Evolutionary conservation across 139 green algal species (phyloP), one percentile per base, ranked within the genome.

Genomic region (Picochlorum sp.): DNA sequence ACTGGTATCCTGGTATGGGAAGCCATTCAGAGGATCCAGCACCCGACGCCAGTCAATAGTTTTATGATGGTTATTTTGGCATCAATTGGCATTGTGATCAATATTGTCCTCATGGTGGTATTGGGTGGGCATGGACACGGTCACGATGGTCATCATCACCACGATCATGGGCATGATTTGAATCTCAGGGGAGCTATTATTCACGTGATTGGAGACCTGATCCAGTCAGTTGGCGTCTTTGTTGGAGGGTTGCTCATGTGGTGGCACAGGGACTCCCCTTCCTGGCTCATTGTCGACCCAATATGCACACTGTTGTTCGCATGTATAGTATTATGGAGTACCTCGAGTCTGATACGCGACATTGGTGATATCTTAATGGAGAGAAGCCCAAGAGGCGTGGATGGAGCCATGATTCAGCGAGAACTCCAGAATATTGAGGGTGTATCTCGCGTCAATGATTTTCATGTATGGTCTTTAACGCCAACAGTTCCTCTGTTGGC

Each of bases 301-400:
- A 84, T 97, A 49, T 97, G 91, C 80, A 97, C 91, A 14, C 94
- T 97, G 52, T 2, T 95, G 2, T 97, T 97, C 71, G 89, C 86
- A 4, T 15, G 84, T 5, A 68, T 97, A 52, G 91, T 97, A 68
- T 68, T 96, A 61, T 54, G 83, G 32, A 97, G 88, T 13, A 97
- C 90, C 0, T 58, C 62, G 4, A 58, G 44, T 56, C 90, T 97
- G 64, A 61, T 96, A 61, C 51, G 62, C 4, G 89, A 97, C 71
- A 94, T 96, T 50, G 65, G 82, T 13, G 79, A 97, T 63, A 85
- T 94, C 13, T 81, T 97, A 11, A 96, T 97, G 91, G 88, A 97
- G 80, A 81, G 84, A 21, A 86, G 82, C 60, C 91, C 91, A 0
- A 60, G 68, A 4, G 66, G 82, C 20, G 38, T 90, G 8, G 74